Conservation (phyloP, 2,329 filamentous ascomycete genomes). For the Pyricularia sp. region DNA sequence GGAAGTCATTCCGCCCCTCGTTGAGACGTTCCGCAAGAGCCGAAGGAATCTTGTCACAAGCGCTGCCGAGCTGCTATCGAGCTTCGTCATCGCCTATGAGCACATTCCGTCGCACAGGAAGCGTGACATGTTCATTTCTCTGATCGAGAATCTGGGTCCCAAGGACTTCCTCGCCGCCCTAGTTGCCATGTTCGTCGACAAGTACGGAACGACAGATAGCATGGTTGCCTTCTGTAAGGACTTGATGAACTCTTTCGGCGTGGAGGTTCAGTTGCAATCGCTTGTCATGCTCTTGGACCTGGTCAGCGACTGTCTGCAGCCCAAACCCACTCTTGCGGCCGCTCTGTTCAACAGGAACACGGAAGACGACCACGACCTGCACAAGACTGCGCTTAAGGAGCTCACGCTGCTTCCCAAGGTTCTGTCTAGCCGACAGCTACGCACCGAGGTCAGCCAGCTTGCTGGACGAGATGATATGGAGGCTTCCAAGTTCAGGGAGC, state of each 20-base stretch:
- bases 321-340: slow-evolving; percentile 65
- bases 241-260: slow-evolving; percentile 62
- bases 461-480: slow-evolving; percentile 57
- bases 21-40: slow-evolving; percentile 74
- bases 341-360: slow-evolving; percentile 55
- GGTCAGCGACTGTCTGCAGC: slow-evolving; percentile 63
- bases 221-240: slow-evolving; percentile 68
- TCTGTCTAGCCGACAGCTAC: slow-evolving; percentile 47
- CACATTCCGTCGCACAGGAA: slow-evolving; percentile 86
- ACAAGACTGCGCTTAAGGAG: slow-evolving; percentile 42
- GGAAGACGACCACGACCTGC: slow-evolving; percentile 35
- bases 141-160: slow-evolving; percentile 76
- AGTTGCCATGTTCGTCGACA: slow-evolving; percentile 81
- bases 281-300: slow-evolving; percentile 70
- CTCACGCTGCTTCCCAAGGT: slow-evolving; percentile 48
- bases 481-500: slow-evolving; percentile 53
- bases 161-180: slow-evolving; percentile 84
- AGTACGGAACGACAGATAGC: slow-evolving; percentile 68
- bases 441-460: slow-evolving; percentile 43
- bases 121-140: slow-evolving; percentile 70
- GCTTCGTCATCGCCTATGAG: slow-evolving; percentile 93
- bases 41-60: slow-evolving; percentile 70
- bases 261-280: slow-evolving; percentile 68
- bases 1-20: slow-evolving; percentile 84
- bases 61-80: slow-evolving; percentile 82